Base-by-base conservation (phyloP, 805 yeast species). In the Candida dendrica region DNA sequence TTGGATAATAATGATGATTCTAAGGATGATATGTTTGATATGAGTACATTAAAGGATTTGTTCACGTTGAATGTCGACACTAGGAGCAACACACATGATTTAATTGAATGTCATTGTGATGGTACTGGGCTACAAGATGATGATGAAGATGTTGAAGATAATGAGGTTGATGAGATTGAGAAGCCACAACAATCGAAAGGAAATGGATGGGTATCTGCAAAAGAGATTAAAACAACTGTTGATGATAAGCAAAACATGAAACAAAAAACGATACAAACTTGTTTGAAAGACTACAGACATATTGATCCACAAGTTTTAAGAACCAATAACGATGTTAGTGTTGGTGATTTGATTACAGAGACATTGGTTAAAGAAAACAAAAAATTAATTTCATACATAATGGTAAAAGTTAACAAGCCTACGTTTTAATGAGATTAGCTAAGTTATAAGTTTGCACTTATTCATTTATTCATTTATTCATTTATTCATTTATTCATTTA, bases 61-160 rank as follows among this genome's bases (percentile, higher is more conserved):
- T 91, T 93, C 56, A 74, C 83, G 1, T 59, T 88, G 6, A 60
- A 71, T 36, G 53, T 51, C 3, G 62, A 68, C 3, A 72, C 82
- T 0, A 57, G 53, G 4, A 76, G 86, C 47, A 81, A 82, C 50
- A 89, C 96, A 0, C 95, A 89, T 59, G 95, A 83, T 49, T 60
- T 87, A 45, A 72, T 84, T 42, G 78, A 68, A 19, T 85, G 93
- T 63, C 49, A 64, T 26, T 83, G 91, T 59, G 47, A 51, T 0
- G 88, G 89, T 0, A 55, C 53, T 13, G 87, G 86, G 0, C 68
- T 56, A n/a, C 63, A 58, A 3, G 24, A 49, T 11, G 46, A 48
- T 5, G 41, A 39, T 7, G 44, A 38, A 18, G 44, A 27, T 5
- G 47, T 37, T 10, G 53, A 44, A 3, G 55, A 47, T 4, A 60